Conservation (phyloP, 768 basidiomycete species). For the Pleurotus tuber-regium region DNA sequence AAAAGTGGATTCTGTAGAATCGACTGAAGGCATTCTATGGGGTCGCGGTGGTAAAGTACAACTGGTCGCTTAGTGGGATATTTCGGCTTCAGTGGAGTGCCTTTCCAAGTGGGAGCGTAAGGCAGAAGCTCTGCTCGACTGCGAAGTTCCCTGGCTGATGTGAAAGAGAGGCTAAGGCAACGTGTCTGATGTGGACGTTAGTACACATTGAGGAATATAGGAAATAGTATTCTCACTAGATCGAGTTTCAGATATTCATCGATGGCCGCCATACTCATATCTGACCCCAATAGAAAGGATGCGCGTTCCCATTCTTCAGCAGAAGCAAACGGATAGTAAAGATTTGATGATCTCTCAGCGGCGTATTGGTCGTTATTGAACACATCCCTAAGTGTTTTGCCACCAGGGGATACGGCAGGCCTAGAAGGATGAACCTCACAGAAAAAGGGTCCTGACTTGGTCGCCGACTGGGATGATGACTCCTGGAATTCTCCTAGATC, state of each 20-base stretch:
- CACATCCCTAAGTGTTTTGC: too few relatives aligned
- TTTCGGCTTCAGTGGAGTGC: conserved; percentile 7
- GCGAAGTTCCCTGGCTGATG: conserved; percentile 23
- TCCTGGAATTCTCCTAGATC: too few relatives aligned
- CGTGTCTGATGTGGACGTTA: neutral
- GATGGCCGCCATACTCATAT: conserved; percentile 26
- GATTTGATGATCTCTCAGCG: conserved; percentile 16
- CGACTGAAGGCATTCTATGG: conserved; percentile 25
- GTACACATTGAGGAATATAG: neutral
- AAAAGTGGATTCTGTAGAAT: conserved; percentile 25
- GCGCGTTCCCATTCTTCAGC: conserved; percentile 30
- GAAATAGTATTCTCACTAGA: conserved; percentile 18
- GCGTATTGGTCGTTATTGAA: conserved; percentile 25
- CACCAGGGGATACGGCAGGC: too few relatives aligned
- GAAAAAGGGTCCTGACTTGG: too few relatives aligned
- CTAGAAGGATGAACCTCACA: too few relatives aligned
- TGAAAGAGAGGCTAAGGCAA: conserved; percentile 23
- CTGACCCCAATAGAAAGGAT: conserved; percentile 24
- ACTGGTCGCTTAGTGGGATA: conserved; percentile 22
- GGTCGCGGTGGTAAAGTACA: conserved; percentile 26
- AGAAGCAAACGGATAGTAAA: conserved; percentile 30
- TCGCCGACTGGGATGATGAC: too few relatives aligned
- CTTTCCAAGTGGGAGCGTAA: conserved; percentile 23
- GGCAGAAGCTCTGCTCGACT: conserved; percentile 25
- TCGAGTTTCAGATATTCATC: conserved; percentile 25